Percentiles rank a stretch among this genome's conserved stretches.
These are phyloP conservation scores for Cyclospora cayetanensis DNA, from an alignment of 169 alveolate genomes.

Conservation along the genomic window DNA sequence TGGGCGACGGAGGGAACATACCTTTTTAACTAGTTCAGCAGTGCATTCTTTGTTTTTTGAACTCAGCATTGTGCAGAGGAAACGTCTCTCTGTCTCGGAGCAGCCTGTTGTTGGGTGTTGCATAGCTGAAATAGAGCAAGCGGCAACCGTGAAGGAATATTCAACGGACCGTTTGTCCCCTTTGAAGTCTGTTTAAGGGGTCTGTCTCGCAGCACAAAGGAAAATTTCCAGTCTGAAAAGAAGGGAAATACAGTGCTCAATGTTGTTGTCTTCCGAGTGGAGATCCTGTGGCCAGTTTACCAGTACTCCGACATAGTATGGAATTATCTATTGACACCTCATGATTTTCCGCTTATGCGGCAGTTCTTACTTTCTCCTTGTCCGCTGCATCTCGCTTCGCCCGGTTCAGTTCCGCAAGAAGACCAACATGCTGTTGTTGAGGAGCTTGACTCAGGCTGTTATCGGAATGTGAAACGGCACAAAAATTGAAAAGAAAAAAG, in stretches of 20 bases:
- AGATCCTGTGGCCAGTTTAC: no score
- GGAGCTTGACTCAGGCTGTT: background rate
- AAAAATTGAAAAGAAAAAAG: background rate
- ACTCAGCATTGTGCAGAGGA: background rate
- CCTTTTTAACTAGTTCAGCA: background rate
- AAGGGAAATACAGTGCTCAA: background rate
- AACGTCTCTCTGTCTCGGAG: background rate
- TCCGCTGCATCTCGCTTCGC: background rate
- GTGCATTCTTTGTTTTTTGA: background rate
- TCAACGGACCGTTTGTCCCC: background rate
- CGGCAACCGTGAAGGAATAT: background rate
- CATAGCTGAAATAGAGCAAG: background rate
- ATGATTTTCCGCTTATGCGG: no score
- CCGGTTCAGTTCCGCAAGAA: background rate
- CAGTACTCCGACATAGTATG: no score
- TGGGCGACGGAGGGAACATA: no score
- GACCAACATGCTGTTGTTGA: slow-evolving; percentile 3
- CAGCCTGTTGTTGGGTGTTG: background rate
- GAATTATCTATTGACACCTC: no score
- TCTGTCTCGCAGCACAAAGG: background rate
- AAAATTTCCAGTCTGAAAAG: background rate
- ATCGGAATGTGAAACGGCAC: background rate
- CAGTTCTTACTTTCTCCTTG: background rate
- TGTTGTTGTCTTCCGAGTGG: no score
- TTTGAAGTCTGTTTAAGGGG: background rate